Evolutionary conservation across 1,139 yeast genomes (phyloP).

Genomic region (Blastobotrys indianensis): DNA sequence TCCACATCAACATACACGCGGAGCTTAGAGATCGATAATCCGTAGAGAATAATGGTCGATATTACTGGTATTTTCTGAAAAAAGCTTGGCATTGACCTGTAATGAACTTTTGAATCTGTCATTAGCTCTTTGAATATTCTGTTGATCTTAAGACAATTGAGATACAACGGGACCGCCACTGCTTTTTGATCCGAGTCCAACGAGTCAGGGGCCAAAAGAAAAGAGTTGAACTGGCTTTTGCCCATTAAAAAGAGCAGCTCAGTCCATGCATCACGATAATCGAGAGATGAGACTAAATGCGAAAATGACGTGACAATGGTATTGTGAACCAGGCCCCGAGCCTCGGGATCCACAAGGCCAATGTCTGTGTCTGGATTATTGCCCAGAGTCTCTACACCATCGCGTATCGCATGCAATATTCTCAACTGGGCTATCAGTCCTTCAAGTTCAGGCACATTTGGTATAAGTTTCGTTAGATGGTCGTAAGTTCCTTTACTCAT

Average conservation of each 20-base stretch:
- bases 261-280: conserved; percentile 15
- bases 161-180: conserved; percentile 17
- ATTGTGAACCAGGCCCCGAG: conserved; percentile 17
- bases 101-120: neutral
- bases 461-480: neutral
- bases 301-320: conserved; percentile 16
- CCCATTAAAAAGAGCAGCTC: conserved; percentile 19
- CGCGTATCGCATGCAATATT: conserved; percentile 11
- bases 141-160: conserved; percentile 17
- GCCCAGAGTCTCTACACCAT: conserved; percentile 17
- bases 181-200: conserved; percentile 14
- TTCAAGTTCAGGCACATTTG: conserved; percentile 4
- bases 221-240: conserved; percentile 20
- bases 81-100: conserved; percentile 11
- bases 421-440: conserved; percentile 5
- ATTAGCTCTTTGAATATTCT: conserved; percentile 8
- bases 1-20: conserved; percentile 12
- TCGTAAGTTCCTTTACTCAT: conserved; percentile 6
- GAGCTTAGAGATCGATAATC: conserved; percentile 14
- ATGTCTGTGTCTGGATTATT: conserved; percentile 20
- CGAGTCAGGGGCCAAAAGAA: conserved; percentile 21
- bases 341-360: conserved; percentile 18
- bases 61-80: conserved; percentile 9
- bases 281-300: conserved; percentile 15
- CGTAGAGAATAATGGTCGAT: conserved; percentile 15